Conservation (phyloP, 805 yeast species). For the Barnettozyma sucrosica region DNA sequence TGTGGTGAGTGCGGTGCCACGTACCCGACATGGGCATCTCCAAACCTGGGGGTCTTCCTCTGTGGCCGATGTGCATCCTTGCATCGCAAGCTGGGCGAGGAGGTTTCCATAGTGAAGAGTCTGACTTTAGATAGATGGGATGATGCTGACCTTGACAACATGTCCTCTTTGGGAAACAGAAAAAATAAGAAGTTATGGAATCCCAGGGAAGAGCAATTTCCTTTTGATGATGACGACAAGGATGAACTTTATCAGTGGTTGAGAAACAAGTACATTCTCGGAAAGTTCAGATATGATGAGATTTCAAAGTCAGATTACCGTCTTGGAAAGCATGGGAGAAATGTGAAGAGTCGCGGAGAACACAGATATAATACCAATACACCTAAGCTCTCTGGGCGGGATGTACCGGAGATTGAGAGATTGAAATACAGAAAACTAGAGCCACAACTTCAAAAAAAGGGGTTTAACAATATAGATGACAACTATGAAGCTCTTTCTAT, state of each 20-base stretch:
- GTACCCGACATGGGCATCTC: slow-evolving; percentile 45
- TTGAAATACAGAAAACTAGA: slow-evolving; percentile 46
- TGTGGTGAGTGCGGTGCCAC: slow-evolving; percentile 75
- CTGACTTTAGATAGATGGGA: slow-evolving; percentile 71
- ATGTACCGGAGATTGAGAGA: slow-evolving; percentile 48
- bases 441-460: slow-evolving; percentile 45
- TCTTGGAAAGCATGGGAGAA: slow-evolving; percentile 5
- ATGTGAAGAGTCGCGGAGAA: slow-evolving; percentile 1
- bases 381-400: slow-evolving; percentile 44
- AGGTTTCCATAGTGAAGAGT: slow-evolving; percentile 62
- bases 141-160: slow-evolving; percentile 43
- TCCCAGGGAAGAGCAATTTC: slow-evolving; percentile 60
- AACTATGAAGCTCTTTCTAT: slow-evolving; percentile 58
- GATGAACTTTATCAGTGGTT: slow-evolving; percentile 51
- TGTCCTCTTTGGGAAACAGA: slow-evolving; percentile 50
- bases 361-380: slow-evolving; percentile 19
- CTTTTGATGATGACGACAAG: slow-evolving; percentile 70
- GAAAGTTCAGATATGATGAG: slow-evolving; percentile 39
- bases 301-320: slow-evolving; percentile 27
- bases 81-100: slow-evolving; percentile 60
- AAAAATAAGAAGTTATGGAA: slow-evolving; percentile 62
- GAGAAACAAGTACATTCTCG: slow-evolving; percentile 63
- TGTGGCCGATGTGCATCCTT: slow-evolving; percentile 84
- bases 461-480: slow-evolving; percentile 50
- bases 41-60: slow-evolving; percentile 56